These are phyloP conservation scores for Paraconiothyrium sp. DNA, from an alignment of 2,329 filamentous ascomycete species.

Conservation along the genomic window DNA sequence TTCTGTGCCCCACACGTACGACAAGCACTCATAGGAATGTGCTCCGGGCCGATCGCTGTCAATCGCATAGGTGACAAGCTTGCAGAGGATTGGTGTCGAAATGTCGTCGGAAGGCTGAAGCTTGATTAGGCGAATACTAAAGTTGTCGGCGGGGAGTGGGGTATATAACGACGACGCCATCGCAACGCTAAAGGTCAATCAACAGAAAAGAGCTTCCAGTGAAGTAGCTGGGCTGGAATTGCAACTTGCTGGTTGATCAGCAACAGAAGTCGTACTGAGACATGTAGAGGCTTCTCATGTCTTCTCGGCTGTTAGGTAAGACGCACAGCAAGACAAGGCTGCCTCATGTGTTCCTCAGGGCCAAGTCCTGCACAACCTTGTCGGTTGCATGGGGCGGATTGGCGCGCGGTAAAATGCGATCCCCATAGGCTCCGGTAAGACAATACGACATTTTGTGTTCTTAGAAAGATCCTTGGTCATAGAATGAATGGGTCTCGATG, in stretches of 20 bases:
- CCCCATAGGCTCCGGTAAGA: background rate
- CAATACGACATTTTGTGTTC: too few relatives aligned
- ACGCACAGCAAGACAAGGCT: background rate
- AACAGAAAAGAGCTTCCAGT: background rate
- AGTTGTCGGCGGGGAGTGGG: background rate
- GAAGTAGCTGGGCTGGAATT: background rate
- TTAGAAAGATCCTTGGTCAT: too few relatives aligned
- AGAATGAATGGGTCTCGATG: too few relatives aligned
- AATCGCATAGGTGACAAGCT: conserved; percentile 10
- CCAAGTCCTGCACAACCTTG: background rate
- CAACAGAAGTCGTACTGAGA: background rate
- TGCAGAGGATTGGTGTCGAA: conserved; percentile 7
- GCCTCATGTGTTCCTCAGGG: background rate
- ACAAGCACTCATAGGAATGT: conserved; percentile 12
- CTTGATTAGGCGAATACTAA: conserved; percentile 14
- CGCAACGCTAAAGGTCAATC: background rate
- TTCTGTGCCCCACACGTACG: conserved; percentile 9
- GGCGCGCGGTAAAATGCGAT: background rate
- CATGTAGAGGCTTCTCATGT: background rate
- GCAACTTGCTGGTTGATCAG: background rate
- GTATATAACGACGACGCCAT: conserved; percentile 9
- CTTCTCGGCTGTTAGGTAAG: background rate
- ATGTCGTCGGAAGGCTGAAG: conserved; percentile 10
- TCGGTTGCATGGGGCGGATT: background rate
- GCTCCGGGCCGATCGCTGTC: background rate